phyloP scores from a whole-genome alignment of 2,329 filamentous ascomycete genomes.

The Xylariaceae sp. region DNA sequence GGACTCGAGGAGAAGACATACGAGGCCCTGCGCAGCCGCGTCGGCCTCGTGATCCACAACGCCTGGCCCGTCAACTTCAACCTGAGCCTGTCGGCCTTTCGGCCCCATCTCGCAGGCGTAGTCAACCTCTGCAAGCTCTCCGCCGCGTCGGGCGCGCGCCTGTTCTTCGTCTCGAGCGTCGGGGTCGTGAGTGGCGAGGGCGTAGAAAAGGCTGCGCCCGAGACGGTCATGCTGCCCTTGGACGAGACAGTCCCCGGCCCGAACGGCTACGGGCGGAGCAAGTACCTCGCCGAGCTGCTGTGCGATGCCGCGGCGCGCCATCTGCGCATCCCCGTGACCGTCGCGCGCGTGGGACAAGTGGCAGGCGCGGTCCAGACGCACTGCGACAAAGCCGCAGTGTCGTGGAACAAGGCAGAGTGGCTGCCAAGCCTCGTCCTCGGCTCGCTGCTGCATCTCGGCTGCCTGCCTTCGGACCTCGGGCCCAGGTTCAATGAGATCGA shows the following conservation, averaged over 20 bases:
- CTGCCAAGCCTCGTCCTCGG: slow-evolving; percentile 11
- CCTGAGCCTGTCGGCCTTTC: slow-evolving; percentile 29
- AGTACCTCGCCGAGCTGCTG: slow-evolving; percentile 36
- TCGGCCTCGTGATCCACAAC: too few species aligned
- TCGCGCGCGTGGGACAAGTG: slow-evolving; percentile 43
- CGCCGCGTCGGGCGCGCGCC: slow-evolving; percentile 17
- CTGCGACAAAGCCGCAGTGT: too few species aligned
- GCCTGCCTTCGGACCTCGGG: slow-evolving; percentile 6
- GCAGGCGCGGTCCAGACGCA: slow-evolving; percentile 32
- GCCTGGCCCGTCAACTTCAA: slow-evolving; percentile 38
- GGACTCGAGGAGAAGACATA: too few species aligned
- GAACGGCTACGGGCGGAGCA: slow-evolving; percentile 39
- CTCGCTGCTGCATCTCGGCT: slow-evolving; percentile 3
- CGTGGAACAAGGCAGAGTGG: slow-evolving; percentile 12
- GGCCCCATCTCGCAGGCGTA: slow-evolving; percentile 33
- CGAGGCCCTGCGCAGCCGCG: too few species aligned
- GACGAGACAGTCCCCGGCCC: slow-evolving; percentile 28
- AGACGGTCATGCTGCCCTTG: slow-evolving; percentile 33
- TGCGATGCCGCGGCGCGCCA: slow-evolving; percentile 34
- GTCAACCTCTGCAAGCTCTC: slow-evolving; percentile 32
- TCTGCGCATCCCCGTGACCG: slow-evolving; percentile 33
- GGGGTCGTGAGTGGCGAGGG: slow-evolving; percentile 34
- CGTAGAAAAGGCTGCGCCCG: slow-evolving; percentile 27
- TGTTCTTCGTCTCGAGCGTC: slow-evolving; percentile 39
- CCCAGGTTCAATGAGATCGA: slow-evolving; percentile 11